Evolutionary conservation across 2,329 filamentous ascomycete species (phyloP), one percentile per base, ranked within the genome.

Genomic region (Pyricularia grisea): DNA sequence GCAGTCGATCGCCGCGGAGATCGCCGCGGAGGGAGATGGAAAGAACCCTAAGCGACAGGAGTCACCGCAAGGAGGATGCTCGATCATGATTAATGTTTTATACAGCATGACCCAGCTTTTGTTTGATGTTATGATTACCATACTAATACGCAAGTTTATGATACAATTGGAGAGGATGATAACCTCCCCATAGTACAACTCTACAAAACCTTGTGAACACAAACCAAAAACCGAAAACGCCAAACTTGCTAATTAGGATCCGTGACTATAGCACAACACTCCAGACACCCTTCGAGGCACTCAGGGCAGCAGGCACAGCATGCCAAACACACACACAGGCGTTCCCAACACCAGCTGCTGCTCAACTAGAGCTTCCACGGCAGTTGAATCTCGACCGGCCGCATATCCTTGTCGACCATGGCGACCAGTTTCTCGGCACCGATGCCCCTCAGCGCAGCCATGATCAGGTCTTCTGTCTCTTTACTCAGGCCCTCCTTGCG

Each of bases 401-500:
- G 75, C 82, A 88, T 83, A 65, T 84, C 77, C 73, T 77, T 78
- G 73, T 78, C 79, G 4, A 82, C 81, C 77, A 87, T 78, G n/a
- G 78, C 81, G 73, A 93, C 75, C 74, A 84, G 83, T 73, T 81
- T 82, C 12, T 89, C 83, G 61, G 70, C 72, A 12, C 65, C 36
- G 67, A 78, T 79, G 58, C 88, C 82, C 28, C 65, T 65, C 17
- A 70, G 65, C 17, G 71, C 70, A 12, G 28, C 25, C 36, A 65
- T 68, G 27, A 73, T 61, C 31, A 70, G 70, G 0, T 67, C 68
- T 7, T 65, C 66, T 68, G 88, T 86, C 75, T 81, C 84, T 69
- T 84, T 79, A 68, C 82, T 84, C 71, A 92, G 72, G 0, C 91
- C 90, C 71, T 84, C 85, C 67, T 79, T 83, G 20, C 84, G 82